phyloP scores from a whole-genome alignment of 2,329 filamentous ascomycete genomes.

The Neocatenulostroma microsporum region DNA sequence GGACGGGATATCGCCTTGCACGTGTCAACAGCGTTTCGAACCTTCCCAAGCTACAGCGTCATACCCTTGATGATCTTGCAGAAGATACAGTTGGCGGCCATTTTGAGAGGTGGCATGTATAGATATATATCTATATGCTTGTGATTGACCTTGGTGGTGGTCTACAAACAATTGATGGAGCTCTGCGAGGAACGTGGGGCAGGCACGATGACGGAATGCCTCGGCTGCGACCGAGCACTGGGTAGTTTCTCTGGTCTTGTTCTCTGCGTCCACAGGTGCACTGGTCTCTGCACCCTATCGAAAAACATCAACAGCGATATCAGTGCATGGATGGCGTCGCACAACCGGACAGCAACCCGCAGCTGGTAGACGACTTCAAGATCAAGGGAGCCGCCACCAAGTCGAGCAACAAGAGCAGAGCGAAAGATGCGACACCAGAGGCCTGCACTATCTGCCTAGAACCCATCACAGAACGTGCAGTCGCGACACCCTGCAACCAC shows the following conservation, averaged over 20 bases:
- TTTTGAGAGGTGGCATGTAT: constrained; percentile 10
- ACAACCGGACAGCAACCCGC: constrained; percentile 2
- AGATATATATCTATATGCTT: too few species aligned
- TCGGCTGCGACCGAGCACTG: too few species aligned
- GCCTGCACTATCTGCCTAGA: constrained; percentile 87
- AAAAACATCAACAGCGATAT: too few species aligned
- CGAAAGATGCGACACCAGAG: constrained; percentile 23
- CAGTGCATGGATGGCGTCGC: constrained; percentile 12
- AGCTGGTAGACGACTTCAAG: constrained; percentile 18
- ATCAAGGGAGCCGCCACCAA: constrained; percentile 20
- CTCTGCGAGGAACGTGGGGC: background rate
- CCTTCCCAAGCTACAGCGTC: background rate
- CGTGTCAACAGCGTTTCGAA: constrained; percentile 6
- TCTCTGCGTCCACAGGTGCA: too few species aligned
- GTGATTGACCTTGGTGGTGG: background rate
- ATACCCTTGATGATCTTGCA: constrained; percentile 95
- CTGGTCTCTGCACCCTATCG: too few species aligned
- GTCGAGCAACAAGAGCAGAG: background rate
- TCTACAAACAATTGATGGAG: background rate
- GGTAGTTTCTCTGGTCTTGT: too few species aligned
- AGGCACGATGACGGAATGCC: constrained; percentile 1
- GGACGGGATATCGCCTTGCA: constrained; percentile 83
- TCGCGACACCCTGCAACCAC: constrained; percentile 71
- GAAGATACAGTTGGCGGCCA: constrained; percentile 71
- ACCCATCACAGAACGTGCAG: constrained; percentile 60